Percentiles rank a stretch among this genome's conserved stretches.
Conservation (phyloP, 371 early-diverging fungal species). For the Blastocladiella emersonii region DNA sequence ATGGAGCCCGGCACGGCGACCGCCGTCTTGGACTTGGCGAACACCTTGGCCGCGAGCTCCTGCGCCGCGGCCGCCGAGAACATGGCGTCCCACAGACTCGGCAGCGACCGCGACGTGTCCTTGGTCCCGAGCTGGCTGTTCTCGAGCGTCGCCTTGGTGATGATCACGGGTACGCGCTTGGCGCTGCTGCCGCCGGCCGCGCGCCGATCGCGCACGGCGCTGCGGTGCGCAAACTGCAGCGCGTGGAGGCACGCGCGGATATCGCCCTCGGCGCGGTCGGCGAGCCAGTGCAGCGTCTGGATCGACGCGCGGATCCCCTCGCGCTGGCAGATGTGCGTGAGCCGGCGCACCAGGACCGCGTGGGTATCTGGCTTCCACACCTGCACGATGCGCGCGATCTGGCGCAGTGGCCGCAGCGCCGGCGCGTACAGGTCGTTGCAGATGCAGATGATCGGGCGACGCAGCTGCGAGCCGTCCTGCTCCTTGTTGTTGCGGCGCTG, state of each 20-base stretch:
- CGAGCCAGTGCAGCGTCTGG: conserved; percentile 54
- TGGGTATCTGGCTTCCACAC: conserved; percentile 48
- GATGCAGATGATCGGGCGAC: conserved; percentile 92
- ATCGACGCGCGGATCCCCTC: conserved; percentile 64
- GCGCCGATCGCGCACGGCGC: conserved; percentile 6
- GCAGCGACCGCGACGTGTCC: neutral
- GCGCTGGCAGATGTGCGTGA: conserved; percentile 61
- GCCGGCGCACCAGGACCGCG: conserved; percentile 52
- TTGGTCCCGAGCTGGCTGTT: neutral
- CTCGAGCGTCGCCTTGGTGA: neutral
- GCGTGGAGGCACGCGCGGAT: conserved; percentile 73
- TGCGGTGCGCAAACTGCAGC: conserved; percentile 69
- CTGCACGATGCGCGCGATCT: conserved; percentile 50
- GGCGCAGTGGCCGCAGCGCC: conserved; percentile 68
- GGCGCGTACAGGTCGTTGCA: conserved; percentile 91
- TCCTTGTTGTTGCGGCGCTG: conserved; percentile 6
- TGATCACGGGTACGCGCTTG: neutral
- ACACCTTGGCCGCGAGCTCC: neutral
- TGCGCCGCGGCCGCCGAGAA: neutral
- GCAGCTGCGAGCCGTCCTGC: conserved; percentile 33
- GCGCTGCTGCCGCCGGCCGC: neutral
- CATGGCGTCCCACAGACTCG: neutral
- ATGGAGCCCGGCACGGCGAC: too few species aligned
- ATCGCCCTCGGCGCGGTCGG: conserved; percentile 71
- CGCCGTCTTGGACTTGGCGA: neutral